Base-by-base conservation (phyloP, 805 yeast species). In the Zygotorulaspora chibaensis region DNA sequence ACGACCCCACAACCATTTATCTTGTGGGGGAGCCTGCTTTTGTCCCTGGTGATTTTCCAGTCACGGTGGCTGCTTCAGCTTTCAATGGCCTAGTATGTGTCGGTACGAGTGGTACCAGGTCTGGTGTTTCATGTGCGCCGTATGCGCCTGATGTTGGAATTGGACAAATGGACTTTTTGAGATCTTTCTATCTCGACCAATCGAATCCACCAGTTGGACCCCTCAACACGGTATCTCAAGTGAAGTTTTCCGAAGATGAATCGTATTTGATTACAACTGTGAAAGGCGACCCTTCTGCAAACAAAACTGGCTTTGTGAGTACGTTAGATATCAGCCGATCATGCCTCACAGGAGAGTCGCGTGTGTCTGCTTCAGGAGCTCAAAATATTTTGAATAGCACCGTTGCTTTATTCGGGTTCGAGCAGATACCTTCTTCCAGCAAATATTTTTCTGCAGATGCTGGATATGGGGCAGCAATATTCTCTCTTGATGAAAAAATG, bases 111-210 rank as follows among this genome's bases (percentile, higher is more conserved):
- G 48, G 48, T 18, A n/a, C 33, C 36, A 17, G 25, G 15, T 41
- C 46, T 29, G 48, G 48, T 26, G 48, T 45, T 34, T 18, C 48
- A n/a, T 45, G 48, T 41, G 48, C 42, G 15, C 38, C 41, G 10
- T 42, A 36, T 42, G 35, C 48, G 12, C 46, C 48, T 1, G 28
- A 18, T 23, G 48, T 45, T 9, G 48, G 48, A 1, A 41, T 45
- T 18, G 48, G 48, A 1, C 29, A 45, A 28, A 27, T 45, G 42
- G 48, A 41, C 46, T 45, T 41, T 36, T 42, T 45, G 38, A 45
- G 45, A 30, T 2, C 28, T 1, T 45, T 45, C 16, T 41, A 45
- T 23, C 42, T 45, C 0, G 26, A 31, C 26, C 48, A 45, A 29
- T 35, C 46, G 8, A 28, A 12, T 13, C 15, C 30, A 3, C 45